Conservation (phyloP, 1,284 basidiomycete genomes). For the Phylloporus gajari region DNA sequence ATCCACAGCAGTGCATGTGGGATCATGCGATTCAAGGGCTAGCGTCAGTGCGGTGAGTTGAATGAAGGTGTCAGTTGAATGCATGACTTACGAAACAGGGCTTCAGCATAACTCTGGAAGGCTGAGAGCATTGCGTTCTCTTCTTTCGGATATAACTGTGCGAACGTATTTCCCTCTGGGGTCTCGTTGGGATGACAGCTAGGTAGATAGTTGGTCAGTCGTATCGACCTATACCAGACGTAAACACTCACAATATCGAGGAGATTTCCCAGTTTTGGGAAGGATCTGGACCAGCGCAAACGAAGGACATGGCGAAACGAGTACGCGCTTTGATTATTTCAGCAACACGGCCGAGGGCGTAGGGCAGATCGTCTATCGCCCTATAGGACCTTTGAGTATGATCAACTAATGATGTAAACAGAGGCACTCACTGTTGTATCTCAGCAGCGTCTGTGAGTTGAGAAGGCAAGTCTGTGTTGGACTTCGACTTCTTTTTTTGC, state of each 20-base stretch:
- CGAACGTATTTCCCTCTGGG: slow-evolving; percentile 1
- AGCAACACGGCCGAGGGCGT: background rate
- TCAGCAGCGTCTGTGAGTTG: background rate
- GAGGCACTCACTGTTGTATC: slow-evolving; percentile 2
- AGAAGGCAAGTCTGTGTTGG: too few species aligned
- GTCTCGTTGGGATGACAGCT: slow-evolving; percentile 11
- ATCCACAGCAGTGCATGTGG: too few species aligned
- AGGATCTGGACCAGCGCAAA: slow-evolving; percentile 12
- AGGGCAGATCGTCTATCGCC: slow-evolving; percentile 15
- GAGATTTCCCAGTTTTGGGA: slow-evolving; percentile 16
- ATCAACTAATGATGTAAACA: background rate
- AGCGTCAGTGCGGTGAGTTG: too few species aligned
- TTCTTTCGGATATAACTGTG: background rate
- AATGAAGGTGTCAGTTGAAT: too few species aligned
- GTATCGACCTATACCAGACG: too few species aligned
- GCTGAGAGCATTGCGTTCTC: background rate
- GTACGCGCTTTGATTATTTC: slow-evolving; percentile 3
- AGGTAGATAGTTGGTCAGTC: background rate
- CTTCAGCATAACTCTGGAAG: slow-evolving; percentile 10
- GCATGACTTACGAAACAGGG: slow-evolving; percentile 8
- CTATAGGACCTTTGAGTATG: background rate
- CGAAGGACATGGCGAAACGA: slow-evolving; percentile 2
- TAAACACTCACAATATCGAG: slow-evolving; percentile 8
- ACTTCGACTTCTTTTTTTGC: background rate
- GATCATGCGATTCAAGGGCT: too few species aligned